Conservation (phyloP, 208 protist genomes). For the Phytomonas sp. region DNA sequence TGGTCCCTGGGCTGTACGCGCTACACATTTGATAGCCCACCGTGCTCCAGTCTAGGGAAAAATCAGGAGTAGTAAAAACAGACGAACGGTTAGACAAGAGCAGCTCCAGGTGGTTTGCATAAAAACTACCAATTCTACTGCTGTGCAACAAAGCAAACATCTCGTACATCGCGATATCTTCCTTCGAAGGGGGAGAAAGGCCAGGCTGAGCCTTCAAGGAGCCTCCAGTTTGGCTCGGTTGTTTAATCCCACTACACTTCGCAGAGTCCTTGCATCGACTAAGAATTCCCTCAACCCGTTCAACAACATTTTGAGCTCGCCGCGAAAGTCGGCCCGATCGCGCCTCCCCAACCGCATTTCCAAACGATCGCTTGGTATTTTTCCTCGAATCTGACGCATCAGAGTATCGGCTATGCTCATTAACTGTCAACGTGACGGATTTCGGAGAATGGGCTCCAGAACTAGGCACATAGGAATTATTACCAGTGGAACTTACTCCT, state of each 20-base stretch:
- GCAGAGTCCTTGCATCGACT: conserved; percentile 25
- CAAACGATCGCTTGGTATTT: background rate
- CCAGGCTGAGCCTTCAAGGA: background rate
- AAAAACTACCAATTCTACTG: conserved; percentile 43
- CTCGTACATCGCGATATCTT: conserved; percentile 37
- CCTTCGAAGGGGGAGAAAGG: conserved; percentile 13
- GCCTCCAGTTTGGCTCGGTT: background rate
- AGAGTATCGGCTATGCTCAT: background rate
- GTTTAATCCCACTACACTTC: background rate
- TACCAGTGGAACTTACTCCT: background rate
- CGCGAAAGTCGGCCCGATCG: conserved; percentile 8
- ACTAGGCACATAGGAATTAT: background rate
- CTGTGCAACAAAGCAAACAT: conserved; percentile 35
- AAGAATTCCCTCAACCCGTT: conserved; percentile 34
- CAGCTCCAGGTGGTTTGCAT: conserved; percentile 65
- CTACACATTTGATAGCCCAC: conserved; percentile 38
- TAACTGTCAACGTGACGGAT: background rate
- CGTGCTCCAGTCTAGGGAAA: conserved; percentile 44
- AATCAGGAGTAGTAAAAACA: conserved; percentile 56
- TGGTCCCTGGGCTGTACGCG: conserved; percentile 47
- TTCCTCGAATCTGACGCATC: background rate
- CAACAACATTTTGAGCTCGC: conserved; percentile 24
- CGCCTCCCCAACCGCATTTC: background rate
- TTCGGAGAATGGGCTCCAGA: background rate
- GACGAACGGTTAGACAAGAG: conserved; percentile 63